A percentile compares a stretch with the other conserved stretches of the same genome.
Conservation (phyloP, 1,284 basidiomycete genomes). For the Fistulina hepatica region DNA sequence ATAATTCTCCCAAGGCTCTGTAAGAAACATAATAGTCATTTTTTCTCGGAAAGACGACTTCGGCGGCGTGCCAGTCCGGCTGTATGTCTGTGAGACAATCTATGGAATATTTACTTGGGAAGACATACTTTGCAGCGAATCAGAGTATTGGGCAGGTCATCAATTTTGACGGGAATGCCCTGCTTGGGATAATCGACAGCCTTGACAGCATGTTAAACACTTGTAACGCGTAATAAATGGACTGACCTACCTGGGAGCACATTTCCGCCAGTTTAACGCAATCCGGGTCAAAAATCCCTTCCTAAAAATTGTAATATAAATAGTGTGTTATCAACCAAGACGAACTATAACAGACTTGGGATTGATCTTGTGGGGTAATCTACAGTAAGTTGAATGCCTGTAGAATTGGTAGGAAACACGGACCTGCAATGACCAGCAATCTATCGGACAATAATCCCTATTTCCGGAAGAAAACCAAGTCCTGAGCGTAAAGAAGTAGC, state of each 20-base stretch:
- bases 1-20: slow-evolving; percentile 58
- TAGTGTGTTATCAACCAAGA: slow-evolving; percentile 5
- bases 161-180: slow-evolving; percentile 50
- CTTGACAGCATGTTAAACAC: slow-evolving; percentile 13
- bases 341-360: slow-evolving; percentile 31
- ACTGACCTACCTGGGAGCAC: slow-evolving; percentile 37
- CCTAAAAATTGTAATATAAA: slow-evolving; percentile 28
- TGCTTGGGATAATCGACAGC: slow-evolving; percentile 72
- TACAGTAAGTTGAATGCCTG: background rate
- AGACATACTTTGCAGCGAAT: slow-evolving; percentile 41
- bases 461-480: background rate
- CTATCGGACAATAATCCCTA: slow-evolving; percentile 60
- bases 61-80: slow-evolving; percentile 44
- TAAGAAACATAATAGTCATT: slow-evolving; percentile 62
- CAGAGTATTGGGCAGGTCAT: slow-evolving; percentile 33
- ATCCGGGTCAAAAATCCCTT: slow-evolving; percentile 51
- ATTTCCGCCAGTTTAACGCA: slow-evolving; percentile 58
- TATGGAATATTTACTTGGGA: slow-evolving; percentile 34
- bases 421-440: slow-evolving; percentile 65
- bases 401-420: slow-evolving; percentile 13
- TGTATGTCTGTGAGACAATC: background rate
- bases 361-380: slow-evolving; percentile 41
- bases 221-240: slow-evolving; percentile 15
- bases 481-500: background rate
- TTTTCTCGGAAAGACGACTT: slow-evolving; percentile 42